Evolutionary conservation across 2,329 filamentous ascomycete genomes (phyloP).

Genomic region (Ceratocystis albifundus): DNA sequence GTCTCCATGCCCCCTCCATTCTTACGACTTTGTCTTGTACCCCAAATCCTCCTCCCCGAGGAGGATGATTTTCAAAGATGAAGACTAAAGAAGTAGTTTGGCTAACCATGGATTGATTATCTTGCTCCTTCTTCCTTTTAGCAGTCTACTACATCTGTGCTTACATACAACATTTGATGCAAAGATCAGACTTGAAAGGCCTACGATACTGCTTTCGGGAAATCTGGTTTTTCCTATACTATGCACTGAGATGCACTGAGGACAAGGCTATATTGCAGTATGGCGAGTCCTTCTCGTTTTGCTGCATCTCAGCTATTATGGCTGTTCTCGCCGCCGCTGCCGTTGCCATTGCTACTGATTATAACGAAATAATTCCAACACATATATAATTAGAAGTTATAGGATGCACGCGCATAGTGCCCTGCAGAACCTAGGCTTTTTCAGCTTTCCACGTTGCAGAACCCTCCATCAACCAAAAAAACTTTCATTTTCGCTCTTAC

Average conservation of each 20-base stretch:
- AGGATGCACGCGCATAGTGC: constrained; percentile 14
- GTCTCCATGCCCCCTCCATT: too few relatives aligned
- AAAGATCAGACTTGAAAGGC: not conserved
- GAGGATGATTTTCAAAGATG: too few relatives aligned
- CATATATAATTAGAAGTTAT: not conserved
- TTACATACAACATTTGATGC: not conserved
- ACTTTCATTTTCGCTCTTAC: not conserved
- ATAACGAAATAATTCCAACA: not conserved
- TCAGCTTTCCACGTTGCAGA: constrained; percentile 5
- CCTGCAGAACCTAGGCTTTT: constrained; percentile 8
- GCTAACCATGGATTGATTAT: not conserved
- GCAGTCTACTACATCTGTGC: not conserved
- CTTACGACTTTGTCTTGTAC: too few relatives aligned
- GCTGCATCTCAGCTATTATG: not conserved
- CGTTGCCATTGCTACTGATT: not conserved
- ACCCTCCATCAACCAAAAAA: not conserved
- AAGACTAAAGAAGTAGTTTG: too few relatives aligned
- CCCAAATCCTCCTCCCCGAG: too few relatives aligned
- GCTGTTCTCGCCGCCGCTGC: not conserved
- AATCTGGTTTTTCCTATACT: not conserved
- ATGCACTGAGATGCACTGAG: not conserved
- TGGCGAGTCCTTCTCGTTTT: not conserved
- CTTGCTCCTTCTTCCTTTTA: not conserved
- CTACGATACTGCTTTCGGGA: not conserved
- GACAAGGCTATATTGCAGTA: not conserved